Percentiles rank a stretch among this genome's conserved stretches.
Conservation (phyloP, 139 green algal species). For the Micractinium sp. region DNA sequence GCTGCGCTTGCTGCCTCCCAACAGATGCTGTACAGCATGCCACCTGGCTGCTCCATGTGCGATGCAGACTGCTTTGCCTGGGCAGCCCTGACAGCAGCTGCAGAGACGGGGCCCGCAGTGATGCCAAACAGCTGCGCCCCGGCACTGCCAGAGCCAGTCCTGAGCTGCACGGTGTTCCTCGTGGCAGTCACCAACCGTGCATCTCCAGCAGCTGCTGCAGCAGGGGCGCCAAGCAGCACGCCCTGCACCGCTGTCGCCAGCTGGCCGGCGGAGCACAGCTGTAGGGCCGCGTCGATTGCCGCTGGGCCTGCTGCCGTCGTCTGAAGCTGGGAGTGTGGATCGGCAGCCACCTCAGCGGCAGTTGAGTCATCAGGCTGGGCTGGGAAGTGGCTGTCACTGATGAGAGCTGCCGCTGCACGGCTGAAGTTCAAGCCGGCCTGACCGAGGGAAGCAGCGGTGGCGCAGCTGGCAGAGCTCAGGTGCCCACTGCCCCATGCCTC, state of each 20-base stretch:
- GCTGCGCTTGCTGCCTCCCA: conserved; percentile 21
- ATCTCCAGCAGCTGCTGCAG: not conserved
- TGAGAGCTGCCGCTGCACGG: not conserved
- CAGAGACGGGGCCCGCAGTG: no score
- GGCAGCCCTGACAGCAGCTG: not conserved
- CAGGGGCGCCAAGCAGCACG: not conserved
- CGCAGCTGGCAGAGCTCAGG: not conserved
- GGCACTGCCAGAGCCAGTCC: no score
- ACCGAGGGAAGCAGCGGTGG: not conserved
- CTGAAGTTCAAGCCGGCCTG: not conserved
- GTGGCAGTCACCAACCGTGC: not conserved
- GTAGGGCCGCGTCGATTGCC: conserved; percentile 9
- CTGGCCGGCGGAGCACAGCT: not conserved
- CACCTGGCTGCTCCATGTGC: not conserved
- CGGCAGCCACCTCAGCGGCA: not conserved
- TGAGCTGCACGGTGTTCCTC: no score
- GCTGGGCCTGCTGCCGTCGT: not conserved
- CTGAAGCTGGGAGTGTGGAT: conserved; percentile 5
- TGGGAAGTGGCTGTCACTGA: no score
- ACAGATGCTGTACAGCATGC: conserved; percentile 18
- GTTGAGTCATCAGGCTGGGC: not conserved
- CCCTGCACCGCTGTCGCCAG: not conserved
- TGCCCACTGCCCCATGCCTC: not conserved
- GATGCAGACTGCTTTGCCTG: not conserved
- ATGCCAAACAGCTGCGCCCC: not conserved